A percentile compares a stretch with the other conserved stretches of the same genome.
These are phyloP conservation scores for Colletotrichum simmondsii DNA, from an alignment of 2,329 filamentous ascomycete species.

Conservation along the genomic window DNA sequence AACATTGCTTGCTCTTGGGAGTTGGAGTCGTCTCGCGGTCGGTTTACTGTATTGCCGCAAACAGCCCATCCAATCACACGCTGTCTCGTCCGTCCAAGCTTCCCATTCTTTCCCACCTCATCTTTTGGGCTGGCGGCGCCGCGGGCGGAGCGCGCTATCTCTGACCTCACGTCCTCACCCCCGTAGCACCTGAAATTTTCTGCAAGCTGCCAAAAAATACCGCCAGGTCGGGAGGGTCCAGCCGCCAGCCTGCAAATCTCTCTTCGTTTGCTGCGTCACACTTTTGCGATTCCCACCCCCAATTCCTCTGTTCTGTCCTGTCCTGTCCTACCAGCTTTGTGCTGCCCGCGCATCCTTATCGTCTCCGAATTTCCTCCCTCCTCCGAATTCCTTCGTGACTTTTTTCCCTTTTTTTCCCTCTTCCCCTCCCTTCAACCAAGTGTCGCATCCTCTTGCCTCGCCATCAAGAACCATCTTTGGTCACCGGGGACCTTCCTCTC, in stretches of 20 bases:
- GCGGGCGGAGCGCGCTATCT: slow-evolving; percentile 29
- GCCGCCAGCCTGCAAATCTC: slow-evolving; percentile 31
- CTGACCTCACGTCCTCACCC: slow-evolving; percentile 35
- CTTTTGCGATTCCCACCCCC: slow-evolving; percentile 5
- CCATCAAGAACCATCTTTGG: slow-evolving; percentile 8
- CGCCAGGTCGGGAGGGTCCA: slow-evolving; percentile 30
- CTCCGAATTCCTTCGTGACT: not conserved
- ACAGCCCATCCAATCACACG: slow-evolving; percentile 16
- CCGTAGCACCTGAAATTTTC: slow-evolving; percentile 34
- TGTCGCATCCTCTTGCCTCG: slow-evolving; percentile 22
- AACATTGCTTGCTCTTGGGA: too few relatives aligned
- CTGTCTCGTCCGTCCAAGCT: slow-evolving; percentile 3
- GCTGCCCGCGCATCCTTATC: slow-evolving; percentile 32
- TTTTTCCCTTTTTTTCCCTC: slow-evolving; percentile 9
- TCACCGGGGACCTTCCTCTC: slow-evolving; percentile 21
- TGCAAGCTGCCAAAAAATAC: slow-evolving; percentile 29
- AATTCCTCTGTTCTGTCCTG: not conserved
- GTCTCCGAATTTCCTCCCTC: slow-evolving; percentile 29
- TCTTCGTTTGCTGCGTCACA: slow-evolving; percentile 26
- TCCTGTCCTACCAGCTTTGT: not conserved
- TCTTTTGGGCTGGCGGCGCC: not conserved
- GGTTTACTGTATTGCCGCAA: slow-evolving; percentile 1
- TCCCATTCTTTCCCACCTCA: not conserved
- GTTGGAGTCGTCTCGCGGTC: not conserved
- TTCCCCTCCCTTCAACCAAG: slow-evolving; percentile 17